These are phyloP conservation scores for Canna indica DNA, from an alignment of 176 grass and related monocot species.

Conservation along the genomic window DNA sequence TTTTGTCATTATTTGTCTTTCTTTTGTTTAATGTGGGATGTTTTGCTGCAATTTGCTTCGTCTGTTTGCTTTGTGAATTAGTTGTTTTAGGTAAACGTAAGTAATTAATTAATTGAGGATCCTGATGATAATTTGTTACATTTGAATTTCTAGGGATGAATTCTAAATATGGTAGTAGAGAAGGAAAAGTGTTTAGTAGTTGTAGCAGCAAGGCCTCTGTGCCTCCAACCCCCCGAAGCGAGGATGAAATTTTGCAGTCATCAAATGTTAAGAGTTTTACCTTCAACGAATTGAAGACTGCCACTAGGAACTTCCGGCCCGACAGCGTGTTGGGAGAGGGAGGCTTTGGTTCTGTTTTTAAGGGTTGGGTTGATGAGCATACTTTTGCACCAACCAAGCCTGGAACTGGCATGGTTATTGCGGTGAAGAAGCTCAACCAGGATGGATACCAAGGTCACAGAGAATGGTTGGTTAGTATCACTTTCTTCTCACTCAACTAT, in stretches of 20 bases:
- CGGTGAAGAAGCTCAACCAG: constrained; percentile 72
- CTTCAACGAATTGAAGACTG: constrained; percentile 50
- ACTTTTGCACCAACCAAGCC: constrained; percentile 40
- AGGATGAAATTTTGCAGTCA: constrained; percentile 58
- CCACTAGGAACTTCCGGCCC: constrained; percentile 63
- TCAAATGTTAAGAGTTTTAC: constrained; percentile 54
- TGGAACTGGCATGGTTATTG: constrained; percentile 70
- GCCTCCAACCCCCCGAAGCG: constrained; percentile 34
- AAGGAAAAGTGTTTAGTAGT: constrained; percentile 24
- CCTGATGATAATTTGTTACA: not conserved
- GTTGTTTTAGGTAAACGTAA: not conserved
- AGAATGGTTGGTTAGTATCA: constrained; percentile 63
- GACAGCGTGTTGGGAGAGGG: constrained; percentile 69
- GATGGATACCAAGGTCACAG: constrained; percentile 60
- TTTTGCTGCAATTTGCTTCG: not conserved
- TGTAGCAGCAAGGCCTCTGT: constrained; percentile 35
- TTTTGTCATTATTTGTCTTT: not conserved
- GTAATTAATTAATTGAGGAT: not conserved
- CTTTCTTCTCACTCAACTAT: not conserved
- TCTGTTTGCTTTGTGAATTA: not conserved
- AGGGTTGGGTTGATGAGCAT: constrained; percentile 75
- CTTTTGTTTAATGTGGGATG: not conserved
- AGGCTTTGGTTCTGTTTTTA: constrained; percentile 61
- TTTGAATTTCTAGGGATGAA: constrained; percentile 23
- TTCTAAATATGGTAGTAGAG: constrained; percentile 30